These are phyloP conservation scores for Pseudogymnoascus sp. DNA, from an alignment of 2,329 filamentous ascomycete species.

Conservation along the genomic window DNA sequence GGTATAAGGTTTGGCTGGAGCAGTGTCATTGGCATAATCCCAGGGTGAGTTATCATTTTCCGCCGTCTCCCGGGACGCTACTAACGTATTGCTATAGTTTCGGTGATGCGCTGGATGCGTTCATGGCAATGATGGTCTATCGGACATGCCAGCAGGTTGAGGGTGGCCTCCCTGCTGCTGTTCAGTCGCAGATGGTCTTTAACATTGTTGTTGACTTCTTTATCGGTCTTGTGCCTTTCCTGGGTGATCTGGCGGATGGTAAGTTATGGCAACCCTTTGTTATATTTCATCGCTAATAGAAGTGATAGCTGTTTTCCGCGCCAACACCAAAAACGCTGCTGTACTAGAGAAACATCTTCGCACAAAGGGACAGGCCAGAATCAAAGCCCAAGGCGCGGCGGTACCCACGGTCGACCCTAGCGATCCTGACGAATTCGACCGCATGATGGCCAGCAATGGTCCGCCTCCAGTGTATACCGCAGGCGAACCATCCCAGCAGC, in stretches of 20 bases:
- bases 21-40: conserved; percentile 75
- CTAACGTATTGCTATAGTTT: conserved; percentile 39
- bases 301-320: conserved; percentile 50
- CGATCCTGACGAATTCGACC: conserved; percentile 45
- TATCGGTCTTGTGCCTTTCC: conserved; percentile 64
- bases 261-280: conserved; percentile 63
- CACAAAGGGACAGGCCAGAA: conserved; percentile 53
- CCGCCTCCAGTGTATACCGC: conserved; percentile 24
- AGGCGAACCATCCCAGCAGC: conserved; percentile 14
- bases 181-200: conserved; percentile 66
- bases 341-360: conserved; percentile 61
- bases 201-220: conserved; percentile 70
- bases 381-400: conserved; percentile 39
- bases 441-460: conserved; percentile 20
- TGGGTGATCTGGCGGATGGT: conserved; percentile 70
- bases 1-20: conserved; percentile 86
- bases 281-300: conserved; percentile 33
- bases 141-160: conserved; percentile 65
- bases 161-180: conserved; percentile 57
- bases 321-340: conserved; percentile 66
- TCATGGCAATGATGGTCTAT: conserved; percentile 70
- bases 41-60: conserved; percentile 51
- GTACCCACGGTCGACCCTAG: conserved; percentile 43
- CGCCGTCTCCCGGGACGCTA: conserved; percentile 10
- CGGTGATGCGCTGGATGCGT: conserved; percentile 66